A percentile compares a stretch with the other conserved stretches of the same genome.
These are phyloP conservation scores for Coleophoma cylindrospora DNA, from an alignment of 2,329 filamentous ascomycete species.

Conservation along the genomic window DNA sequence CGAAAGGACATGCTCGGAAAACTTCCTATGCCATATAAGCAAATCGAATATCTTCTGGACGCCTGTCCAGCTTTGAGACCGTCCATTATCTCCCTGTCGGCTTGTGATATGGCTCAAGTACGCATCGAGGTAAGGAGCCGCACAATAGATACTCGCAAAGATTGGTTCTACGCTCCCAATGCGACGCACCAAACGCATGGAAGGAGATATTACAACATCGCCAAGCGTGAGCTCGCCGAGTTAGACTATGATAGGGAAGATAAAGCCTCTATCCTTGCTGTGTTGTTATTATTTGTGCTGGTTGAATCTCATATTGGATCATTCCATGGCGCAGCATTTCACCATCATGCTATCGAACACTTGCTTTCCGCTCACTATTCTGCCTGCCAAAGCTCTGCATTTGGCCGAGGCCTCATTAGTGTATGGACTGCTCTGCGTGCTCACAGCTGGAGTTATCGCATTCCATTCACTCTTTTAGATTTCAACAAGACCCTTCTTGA, in stretches of 20 bases:
- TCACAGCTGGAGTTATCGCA: constrained; percentile 1
- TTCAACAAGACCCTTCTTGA: not conserved
- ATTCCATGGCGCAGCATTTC: not conserved
- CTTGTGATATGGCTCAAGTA: not conserved
- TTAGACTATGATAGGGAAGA: not conserved
- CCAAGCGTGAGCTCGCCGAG: not conserved
- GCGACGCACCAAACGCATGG: not conserved
- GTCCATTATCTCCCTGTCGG: not conserved
- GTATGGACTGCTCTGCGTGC: not conserved
- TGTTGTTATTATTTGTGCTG: not conserved
- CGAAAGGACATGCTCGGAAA: not conserved
- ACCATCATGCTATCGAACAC: constrained; percentile 3
- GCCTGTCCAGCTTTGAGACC: not conserved
- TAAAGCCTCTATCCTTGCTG: not conserved
- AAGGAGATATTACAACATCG: not conserved
- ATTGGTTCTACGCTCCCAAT: not conserved
- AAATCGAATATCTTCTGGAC: not conserved
- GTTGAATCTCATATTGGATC: not conserved
- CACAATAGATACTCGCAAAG: not conserved
- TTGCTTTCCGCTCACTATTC: not conserved
- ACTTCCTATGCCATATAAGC: not conserved
- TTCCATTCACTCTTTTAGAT: constrained; percentile 1
- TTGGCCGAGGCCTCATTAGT: not conserved
- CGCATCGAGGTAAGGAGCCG: not conserved
- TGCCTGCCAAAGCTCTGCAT: not conserved